Base-by-base conservation (phyloP, 345 rosid genomes). In the Garcia nutans region DNA sequence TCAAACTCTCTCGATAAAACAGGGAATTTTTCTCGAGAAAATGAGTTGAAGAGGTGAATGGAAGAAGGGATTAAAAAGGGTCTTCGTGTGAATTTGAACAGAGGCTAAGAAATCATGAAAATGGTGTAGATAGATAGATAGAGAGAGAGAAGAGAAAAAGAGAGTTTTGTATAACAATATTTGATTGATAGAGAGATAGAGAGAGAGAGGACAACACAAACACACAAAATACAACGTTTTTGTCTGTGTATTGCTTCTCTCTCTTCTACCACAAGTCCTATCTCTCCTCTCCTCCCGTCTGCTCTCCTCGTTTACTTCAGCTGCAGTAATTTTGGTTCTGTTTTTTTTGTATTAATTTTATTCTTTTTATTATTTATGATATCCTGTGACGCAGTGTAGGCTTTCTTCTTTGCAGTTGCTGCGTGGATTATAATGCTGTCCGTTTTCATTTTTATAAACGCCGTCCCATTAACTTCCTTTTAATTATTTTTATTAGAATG, bases 251-350 rank as follows among this genome's bases (percentile, higher is more conserved):
- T 55, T 22, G 52, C 37, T 19, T 42, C 47, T 19, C 68, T 61
- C 60, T 66, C 70, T 22, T 3, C 23, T 16, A 15, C 8, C 26
- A 12, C n/a, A 69, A 49, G 59, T 69, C 59, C 26, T 70, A 1
- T 28, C 31, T 2, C 31, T 28, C 31, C 17, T 55, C 8, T n/a
- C n/a, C n/a, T n/a, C n/a, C n/a, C n/a, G n/a, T n/a, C n/a, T n/a
- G n/a, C n/a, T n/a, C 61, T 23, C 66, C 72, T 75, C 66, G 78
- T 75, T 75, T 26, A 58, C 58, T 75, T 57, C 78, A 75, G 28
- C 78, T 11, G 11, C 59, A 31, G 76, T 33, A 9, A 44, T 17
- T 16, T 50, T 20, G 72, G n/a, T 52, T 52, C 56, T 4, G 56
- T 52, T 69, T 47, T 47, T 47, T 12, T 47, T 9, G 13, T 2